Evolutionary conservation across 2,329 filamentous ascomycete genomes (phyloP).

Genomic region (Geosmithia morbida): DNA sequence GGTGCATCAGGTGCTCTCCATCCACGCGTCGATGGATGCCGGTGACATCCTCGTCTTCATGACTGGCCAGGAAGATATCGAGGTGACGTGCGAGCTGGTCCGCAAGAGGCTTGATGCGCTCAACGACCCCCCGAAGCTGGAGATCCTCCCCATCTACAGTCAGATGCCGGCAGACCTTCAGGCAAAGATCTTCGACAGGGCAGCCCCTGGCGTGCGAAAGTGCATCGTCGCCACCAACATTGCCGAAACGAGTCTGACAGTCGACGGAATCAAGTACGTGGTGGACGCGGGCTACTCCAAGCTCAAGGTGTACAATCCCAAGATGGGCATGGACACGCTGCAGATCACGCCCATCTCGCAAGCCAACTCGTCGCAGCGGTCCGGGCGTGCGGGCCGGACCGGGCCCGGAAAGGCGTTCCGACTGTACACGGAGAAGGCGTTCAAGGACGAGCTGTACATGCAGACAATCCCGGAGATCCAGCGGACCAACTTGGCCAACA

Average conservation of each 20-base stretch:
- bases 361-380: constrained; percentile 86
- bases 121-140: constrained; percentile 88
- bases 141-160: constrained; percentile 94
- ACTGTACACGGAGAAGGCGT: constrained; percentile 86
- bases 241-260: constrained; percentile 92
- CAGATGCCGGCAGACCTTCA: constrained; percentile 98
- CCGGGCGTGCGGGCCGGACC: constrained; percentile 84
- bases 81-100: constrained; percentile 86
- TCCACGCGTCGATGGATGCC: constrained; percentile 85
- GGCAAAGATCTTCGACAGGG: constrained; percentile 92
- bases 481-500: constrained; percentile 89
- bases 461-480: constrained; percentile 97
- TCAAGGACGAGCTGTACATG: constrained; percentile 90
- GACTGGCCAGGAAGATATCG: constrained; percentile 98
- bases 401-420: constrained; percentile 93
- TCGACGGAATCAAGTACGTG: constrained; percentile 98
- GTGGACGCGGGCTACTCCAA: constrained; percentile 95
- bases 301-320: constrained; percentile 95
- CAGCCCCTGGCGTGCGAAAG: constrained; percentile 80
- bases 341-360: constrained; percentile 97
- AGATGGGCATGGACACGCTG: constrained; percentile 98
- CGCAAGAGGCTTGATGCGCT: constrained; percentile 76
- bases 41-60: constrained; percentile 98
- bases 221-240: constrained; percentile 98
- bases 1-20: constrained; percentile 88